Evolutionary conservation across 495 filamentous ascomycete species (phyloP).

Genomic region (Physcia stellaris): DNA sequence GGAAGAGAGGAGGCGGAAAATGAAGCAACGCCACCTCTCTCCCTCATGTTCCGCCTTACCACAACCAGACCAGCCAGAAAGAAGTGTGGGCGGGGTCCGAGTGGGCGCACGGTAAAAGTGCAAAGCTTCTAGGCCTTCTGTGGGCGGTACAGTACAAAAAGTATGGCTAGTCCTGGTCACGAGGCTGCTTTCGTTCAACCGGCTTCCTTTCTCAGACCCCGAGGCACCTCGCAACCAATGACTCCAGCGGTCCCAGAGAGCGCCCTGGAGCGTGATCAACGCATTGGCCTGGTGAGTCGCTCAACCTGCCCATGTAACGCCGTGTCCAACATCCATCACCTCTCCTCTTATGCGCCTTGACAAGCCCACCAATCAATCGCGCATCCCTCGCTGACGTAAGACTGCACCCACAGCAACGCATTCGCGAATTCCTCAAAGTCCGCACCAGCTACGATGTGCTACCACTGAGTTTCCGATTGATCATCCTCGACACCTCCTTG

Average conservation of each 20-base stretch:
- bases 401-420: conserved; percentile 48
- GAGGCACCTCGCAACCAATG: conserved; percentile 35
- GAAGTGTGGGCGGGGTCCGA: too few relatives aligned
- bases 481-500: conserved; percentile 87
- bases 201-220: conserved; percentile 68
- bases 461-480: conserved; percentile 90
- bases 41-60: too few relatives aligned
- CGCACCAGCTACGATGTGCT: conserved; percentile 97
- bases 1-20: too few relatives aligned
- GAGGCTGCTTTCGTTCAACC: conserved; percentile 62
- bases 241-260: conserved; percentile 46
- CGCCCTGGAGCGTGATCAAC: conserved; percentile 78
- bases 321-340: neutral
- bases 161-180: conserved; percentile 30
- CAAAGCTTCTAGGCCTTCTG: neutral
- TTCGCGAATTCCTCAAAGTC: conserved; percentile 93
- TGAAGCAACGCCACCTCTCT: too few relatives aligned
- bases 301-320: neutral
- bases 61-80: too few relatives aligned
- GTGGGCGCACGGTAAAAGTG: too few relatives aligned
- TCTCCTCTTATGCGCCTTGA: neutral
- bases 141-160: too few relatives aligned
- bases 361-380: neutral
- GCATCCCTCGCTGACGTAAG: neutral
- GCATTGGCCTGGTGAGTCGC: conserved; percentile 71